These are phyloP conservation scores for Metschnikowia kunwiensis DNA, from an alignment of 805 yeast species.

Conservation along the genomic window DNA sequence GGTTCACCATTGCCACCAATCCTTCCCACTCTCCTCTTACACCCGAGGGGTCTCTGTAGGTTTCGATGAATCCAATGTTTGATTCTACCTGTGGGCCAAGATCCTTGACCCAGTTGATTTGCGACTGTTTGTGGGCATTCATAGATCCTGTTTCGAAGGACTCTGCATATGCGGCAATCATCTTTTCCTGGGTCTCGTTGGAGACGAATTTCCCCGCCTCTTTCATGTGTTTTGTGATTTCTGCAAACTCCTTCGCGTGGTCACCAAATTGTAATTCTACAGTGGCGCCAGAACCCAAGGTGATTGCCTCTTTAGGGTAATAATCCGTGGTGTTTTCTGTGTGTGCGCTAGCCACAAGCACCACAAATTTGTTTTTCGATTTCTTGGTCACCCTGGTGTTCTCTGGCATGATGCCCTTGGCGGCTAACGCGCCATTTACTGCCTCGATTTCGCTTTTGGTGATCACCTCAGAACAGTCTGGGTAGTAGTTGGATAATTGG, in stretches of 20 bases:
- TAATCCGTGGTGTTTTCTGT: constrained; percentile 48
- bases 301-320: constrained; percentile 44
- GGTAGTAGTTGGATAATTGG: constrained; percentile 72
- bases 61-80: constrained; percentile 87
- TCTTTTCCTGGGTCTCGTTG: constrained; percentile 64
- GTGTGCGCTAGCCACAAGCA: constrained; percentile 67
- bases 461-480: constrained; percentile 37
- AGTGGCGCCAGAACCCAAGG: constrained; percentile 34
- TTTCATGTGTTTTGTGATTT: constrained; percentile 53
- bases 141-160: constrained; percentile 80
- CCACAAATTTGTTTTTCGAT: constrained; percentile 46
- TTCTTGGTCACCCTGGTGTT: constrained; percentile 71
- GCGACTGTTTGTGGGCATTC: constrained; percentile 81
- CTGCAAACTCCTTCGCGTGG: constrained; percentile 60
- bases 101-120: constrained; percentile 85
- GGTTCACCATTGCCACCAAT: constrained; percentile 83
- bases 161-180: constrained; percentile 64
- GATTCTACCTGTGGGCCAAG: constrained; percentile 68
- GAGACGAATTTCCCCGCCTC: constrained; percentile 64
- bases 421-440: constrained; percentile 64
- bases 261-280: constrained; percentile 72
- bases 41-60: constrained; percentile 89
- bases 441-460: constrained; percentile 62
- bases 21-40: constrained; percentile 95
- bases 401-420: constrained; percentile 66